Evolutionary conservation across 805 yeast species (phyloP).

Genomic region (Zygosaccharomyces kombuchaensis): DNA sequence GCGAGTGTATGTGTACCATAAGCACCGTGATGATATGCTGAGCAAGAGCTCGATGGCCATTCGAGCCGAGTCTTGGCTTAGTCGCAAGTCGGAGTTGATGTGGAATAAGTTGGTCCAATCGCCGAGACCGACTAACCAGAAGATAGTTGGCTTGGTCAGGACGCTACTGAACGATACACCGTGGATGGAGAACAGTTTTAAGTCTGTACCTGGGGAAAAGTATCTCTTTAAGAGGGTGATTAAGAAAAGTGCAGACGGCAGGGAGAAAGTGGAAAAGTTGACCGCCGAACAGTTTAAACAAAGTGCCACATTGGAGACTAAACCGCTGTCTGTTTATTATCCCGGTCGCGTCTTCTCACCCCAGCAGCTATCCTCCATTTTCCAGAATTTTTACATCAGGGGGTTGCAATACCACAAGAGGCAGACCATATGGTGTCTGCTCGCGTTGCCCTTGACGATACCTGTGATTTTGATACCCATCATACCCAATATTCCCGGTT

Average conservation of each 20-base stretch:
- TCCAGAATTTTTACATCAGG: conserved; percentile 40
- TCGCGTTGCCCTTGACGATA: conserved; percentile 69
- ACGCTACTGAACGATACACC: conserved; percentile 59
- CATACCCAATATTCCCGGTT: conserved; percentile 90
- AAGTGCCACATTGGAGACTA: conserved; percentile 15
- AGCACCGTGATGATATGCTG: conserved; percentile 42
- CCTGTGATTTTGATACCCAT: conserved; percentile 81
- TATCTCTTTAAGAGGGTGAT: conserved; percentile 42
- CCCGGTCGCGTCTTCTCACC: conserved; percentile 40
- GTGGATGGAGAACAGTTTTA: conserved; percentile 73
- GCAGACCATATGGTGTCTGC: conserved; percentile 47
- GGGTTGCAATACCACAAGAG: conserved; percentile 53
- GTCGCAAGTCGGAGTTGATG: conserved; percentile 46
- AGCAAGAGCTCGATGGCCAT: conserved; percentile 38
- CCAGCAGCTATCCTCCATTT: conserved; percentile 35
- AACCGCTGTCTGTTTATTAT: conserved; percentile 45
- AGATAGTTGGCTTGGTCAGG: conserved; percentile 51
- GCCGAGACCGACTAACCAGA: conserved; percentile 50
- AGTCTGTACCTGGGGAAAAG: conserved; percentile 67
- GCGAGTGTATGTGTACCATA: conserved; percentile 64
- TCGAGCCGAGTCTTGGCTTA: conserved; percentile 42
- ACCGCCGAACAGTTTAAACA: conserved; percentile 17
- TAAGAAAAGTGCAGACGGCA: conserved; percentile 10
- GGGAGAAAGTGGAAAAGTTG: conserved; percentile 15
- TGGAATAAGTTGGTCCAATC: conserved; percentile 65